Conservation (phyloP, 1,284 basidiomycete genomes). For the Heterobasidion irregulare region DNA sequence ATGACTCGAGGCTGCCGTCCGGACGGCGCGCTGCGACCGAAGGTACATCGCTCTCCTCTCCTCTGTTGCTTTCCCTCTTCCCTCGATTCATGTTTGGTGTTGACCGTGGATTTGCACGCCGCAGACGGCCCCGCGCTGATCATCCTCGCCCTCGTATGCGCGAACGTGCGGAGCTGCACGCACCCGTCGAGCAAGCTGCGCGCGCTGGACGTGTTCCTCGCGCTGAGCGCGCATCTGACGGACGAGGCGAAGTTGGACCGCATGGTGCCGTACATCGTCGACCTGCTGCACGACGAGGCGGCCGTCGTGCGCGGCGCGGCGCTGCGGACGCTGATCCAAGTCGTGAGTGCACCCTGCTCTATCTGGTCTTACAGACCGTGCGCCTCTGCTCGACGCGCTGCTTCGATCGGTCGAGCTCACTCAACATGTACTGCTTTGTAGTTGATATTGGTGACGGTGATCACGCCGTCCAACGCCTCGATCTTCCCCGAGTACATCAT, state of each 20-base stretch:
- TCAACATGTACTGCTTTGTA: constrained; percentile 19
- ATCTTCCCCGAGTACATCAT: constrained; percentile 95
- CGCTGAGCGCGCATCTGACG: constrained; percentile 75
- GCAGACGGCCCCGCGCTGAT: constrained; percentile 77
- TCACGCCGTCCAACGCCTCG: constrained; percentile 83
- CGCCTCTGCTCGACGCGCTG: too few relatives aligned
- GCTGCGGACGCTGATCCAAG: constrained; percentile 76
- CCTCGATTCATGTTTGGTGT: background rate
- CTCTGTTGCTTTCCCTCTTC: background rate
- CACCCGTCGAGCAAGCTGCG: constrained; percentile 78
- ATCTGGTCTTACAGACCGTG: too few relatives aligned
- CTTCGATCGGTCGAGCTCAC: constrained; percentile 1
- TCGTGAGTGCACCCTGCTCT: constrained; percentile 33
- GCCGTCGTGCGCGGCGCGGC: constrained; percentile 77
- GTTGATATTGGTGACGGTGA: constrained; percentile 80
- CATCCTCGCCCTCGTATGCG: constrained; percentile 78
- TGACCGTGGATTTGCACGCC: background rate
- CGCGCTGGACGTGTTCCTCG: constrained; percentile 83
- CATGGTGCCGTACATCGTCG: constrained; percentile 87
- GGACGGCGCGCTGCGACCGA: constrained; percentile 52
- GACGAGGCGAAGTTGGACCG: constrained; percentile 96
- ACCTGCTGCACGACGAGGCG: constrained; percentile 81
- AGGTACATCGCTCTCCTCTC: constrained; percentile 27
- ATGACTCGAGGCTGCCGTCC: constrained; percentile 30
- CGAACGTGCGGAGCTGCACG: constrained; percentile 83